Base-by-base conservation (phyloP, 495 filamentous ascomycete genomes). In the Xylaria curta region DNA sequence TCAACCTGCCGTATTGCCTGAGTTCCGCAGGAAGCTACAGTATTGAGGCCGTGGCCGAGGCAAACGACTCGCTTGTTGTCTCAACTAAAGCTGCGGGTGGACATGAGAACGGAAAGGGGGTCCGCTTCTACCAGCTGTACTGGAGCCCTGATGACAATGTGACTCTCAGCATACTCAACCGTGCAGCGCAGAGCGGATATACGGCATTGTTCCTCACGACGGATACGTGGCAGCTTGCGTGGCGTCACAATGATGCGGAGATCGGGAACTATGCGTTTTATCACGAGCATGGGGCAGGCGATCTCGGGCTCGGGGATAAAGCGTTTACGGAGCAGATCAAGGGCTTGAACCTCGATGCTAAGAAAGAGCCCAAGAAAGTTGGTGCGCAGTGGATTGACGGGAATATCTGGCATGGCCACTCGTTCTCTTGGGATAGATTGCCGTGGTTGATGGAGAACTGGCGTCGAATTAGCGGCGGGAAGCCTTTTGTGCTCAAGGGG, bases 181-280 rank as follows among this genome's bases (percentile, higher is more conserved):
- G 89, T 17, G 89, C 89, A 0, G 81, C 82, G 73, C 76, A 87
- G 2, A 76, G 75, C 40, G 90, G 91, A 2, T 92, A 88, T 77
- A 82, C 85, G 24, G 90, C 83, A 0, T 83, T 84, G 58, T 87
- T 92, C 21, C 80, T 92, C 0, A 93, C 89, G 6, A 85, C 88
- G 0, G 91, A 91, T 78, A 92, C 91, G 0, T 91, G 85, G 87
- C 83, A 87, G 70, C 82, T 92, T 1, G 90, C 84, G 9, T 92
- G 89, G 89, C 85, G 90, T 8, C 89, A 90, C 74, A 83, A 89
- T 75, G 89, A 92, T 70, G 83, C 88, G 19, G 78, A 80, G 4
- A 84, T 79, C 0, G 83, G 81, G 17, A 91, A 92, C 74, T 91
- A 92, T 74, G 88, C 90, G 9, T 91, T 91, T 76, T 91, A 91